These are phyloP conservation scores for Ocimum tenuiflorum DNA, from an alignment of 257 asterid species.

Conservation along the genomic window DNA sequence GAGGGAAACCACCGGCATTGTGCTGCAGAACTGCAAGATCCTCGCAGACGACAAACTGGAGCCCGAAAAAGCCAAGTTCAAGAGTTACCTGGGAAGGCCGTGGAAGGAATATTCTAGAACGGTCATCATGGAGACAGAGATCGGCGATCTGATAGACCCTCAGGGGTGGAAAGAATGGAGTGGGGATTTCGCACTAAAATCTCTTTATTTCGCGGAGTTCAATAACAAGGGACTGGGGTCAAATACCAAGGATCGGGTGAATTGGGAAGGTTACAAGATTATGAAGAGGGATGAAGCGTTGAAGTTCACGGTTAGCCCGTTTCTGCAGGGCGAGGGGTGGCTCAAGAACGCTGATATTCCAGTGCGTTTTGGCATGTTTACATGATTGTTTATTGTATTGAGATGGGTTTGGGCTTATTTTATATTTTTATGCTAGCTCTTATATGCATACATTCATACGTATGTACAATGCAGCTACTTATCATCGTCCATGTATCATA, in stretches of 20 bases:
- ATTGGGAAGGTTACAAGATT: conserved; percentile 51
- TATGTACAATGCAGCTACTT: no score
- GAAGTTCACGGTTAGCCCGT: conserved; percentile 48
- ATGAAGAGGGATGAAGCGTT: conserved; percentile 46
- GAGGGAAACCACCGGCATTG: conserved; percentile 61
- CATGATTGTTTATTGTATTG: no score
- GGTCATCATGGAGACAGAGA: conserved; percentile 61
- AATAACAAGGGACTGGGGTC: conserved; percentile 63
- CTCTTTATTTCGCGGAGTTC: conserved; percentile 56
- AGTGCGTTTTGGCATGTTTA: conserved; percentile 49
- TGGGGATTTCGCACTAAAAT: conserved; percentile 48
- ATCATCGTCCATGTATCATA: no score
- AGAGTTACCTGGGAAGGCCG: conserved; percentile 74
- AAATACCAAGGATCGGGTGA: conserved; percentile 35
- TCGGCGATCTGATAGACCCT: conserved; percentile 52
- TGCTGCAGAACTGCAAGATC: conserved; percentile 55
- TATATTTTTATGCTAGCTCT: no score
- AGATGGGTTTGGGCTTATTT: no score
- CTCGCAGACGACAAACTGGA: conserved; percentile 44
- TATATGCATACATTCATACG: no score
- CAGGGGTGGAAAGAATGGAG: conserved; percentile 63
- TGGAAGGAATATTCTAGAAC: conserved; percentile 69
- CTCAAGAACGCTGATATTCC: conserved; percentile 36
- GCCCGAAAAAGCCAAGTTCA: conserved; percentile 46
- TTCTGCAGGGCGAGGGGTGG: conserved; percentile 62